Evolutionary conservation across 75 land plant genomes (phyloP).

Genomic region (Gnetum montanum): DNA sequence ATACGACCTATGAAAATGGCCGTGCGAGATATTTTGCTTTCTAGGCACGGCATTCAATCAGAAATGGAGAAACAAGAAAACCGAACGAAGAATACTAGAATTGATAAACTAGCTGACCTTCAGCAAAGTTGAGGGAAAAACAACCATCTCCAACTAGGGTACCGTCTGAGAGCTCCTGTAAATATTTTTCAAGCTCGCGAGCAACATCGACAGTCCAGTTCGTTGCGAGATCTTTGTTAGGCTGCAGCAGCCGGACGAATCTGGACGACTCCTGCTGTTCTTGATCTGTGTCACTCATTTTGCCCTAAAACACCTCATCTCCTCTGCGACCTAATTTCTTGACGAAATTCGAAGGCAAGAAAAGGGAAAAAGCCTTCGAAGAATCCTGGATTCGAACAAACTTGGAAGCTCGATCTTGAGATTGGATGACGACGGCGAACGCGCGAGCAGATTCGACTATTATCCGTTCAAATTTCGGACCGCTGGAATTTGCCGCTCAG

Average conservation of each 20-base stretch:
- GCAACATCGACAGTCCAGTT: slow-evolving; percentile 87
- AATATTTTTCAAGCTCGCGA: slow-evolving; percentile 65
- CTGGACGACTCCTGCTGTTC: slow-evolving; percentile 8
- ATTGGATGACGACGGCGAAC: no score
- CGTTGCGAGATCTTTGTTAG: slow-evolving; percentile 53
- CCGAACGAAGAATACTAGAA: background rate
- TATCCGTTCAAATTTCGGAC: no score
- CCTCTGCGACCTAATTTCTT: background rate
- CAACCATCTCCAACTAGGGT: slow-evolving; percentile 21
- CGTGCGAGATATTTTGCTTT: background rate
- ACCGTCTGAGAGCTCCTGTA: slow-evolving; percentile 65
- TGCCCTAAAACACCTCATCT: background rate
- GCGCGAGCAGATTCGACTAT: no score
- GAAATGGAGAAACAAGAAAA: background rate
- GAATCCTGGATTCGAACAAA: no score
- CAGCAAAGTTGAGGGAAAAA: slow-evolving; percentile 74
- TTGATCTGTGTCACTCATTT: background rate
- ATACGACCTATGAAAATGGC: no score
- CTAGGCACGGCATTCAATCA: background rate
- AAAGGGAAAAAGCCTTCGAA: no score
- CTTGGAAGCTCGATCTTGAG: no score
- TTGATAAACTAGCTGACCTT: slow-evolving; percentile 59
- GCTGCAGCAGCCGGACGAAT: slow-evolving; percentile 39
- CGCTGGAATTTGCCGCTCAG: no score
- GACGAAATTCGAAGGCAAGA: background rate